Conservation (phyloP, 495 filamentous ascomycete genomes). For the Talaromyces liani region DNA sequence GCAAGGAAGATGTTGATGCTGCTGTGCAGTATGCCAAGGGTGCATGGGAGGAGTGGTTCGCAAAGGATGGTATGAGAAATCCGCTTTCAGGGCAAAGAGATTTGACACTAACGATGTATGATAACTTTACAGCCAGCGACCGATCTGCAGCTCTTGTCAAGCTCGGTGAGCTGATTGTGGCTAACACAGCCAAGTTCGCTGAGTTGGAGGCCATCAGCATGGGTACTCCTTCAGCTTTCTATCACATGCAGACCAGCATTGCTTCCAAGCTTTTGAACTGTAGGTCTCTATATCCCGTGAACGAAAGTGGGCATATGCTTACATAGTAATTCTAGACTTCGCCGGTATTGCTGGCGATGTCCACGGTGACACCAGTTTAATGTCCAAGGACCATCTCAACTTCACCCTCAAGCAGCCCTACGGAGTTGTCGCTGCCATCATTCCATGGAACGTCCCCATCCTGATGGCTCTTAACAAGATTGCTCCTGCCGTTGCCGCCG, state of each 20-base stretch:
- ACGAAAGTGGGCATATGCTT: neutral
- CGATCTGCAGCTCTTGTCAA: neutral
- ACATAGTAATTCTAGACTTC: neutral
- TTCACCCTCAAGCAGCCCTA: neutral
- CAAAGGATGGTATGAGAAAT: neutral
- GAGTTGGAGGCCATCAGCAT: neutral
- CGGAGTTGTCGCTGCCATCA: constrained; percentile 19
- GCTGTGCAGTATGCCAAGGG: neutral
- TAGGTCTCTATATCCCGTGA: neutral
- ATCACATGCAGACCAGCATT: neutral
- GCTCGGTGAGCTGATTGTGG: neutral
- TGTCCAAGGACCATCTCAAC: neutral
- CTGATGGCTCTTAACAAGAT: constrained; percentile 6
- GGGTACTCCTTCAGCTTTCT: neutral
- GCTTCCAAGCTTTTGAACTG: neutral
- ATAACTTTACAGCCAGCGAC: neutral
- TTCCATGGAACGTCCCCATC: constrained; percentile 27
- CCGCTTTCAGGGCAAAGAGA: too few relatives aligned
- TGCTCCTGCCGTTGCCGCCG: constrained; percentile 39
- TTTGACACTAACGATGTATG: neutral
- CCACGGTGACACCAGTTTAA: neutral
- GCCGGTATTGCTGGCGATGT: neutral
- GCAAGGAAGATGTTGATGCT: neutral
- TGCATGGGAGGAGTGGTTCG: neutral
- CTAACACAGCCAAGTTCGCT: neutral